These are phyloP conservation scores for Nemania sp. DNA, from an alignment of 2,329 filamentous ascomycete species.

Conservation along the genomic window DNA sequence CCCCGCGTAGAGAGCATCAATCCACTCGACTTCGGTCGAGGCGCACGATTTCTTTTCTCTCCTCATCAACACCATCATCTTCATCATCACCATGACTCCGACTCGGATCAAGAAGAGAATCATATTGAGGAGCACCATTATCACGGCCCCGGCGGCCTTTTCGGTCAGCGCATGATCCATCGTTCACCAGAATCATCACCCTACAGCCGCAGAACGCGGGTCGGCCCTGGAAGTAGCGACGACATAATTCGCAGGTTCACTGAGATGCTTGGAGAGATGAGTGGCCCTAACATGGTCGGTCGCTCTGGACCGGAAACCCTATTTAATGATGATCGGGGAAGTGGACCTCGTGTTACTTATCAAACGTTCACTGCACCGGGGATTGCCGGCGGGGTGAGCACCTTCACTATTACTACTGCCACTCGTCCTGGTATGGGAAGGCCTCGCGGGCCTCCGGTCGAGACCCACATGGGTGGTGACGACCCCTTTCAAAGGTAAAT, in stretches of 20 bases:
- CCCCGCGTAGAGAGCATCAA: constrained; percentile 60
- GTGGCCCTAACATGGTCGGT: constrained; percentile 38
- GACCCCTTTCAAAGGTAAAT: constrained; percentile 65
- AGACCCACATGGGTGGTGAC: constrained; percentile 41
- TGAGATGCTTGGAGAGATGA: constrained; percentile 49
- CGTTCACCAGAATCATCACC: constrained; percentile 41
- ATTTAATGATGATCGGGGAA: constrained; percentile 38
- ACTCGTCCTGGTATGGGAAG: constrained; percentile 52
- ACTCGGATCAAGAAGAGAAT: constrained; percentile 69
- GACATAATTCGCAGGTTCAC: constrained; percentile 57
- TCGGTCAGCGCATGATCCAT: constrained; percentile 54
- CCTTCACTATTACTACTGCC: constrained; percentile 62
- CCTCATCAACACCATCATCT: constrained; percentile 37
- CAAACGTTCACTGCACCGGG: constrained; percentile 55
- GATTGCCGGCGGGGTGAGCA: constrained; percentile 57
- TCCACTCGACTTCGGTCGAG: neutral
- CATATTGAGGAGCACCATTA: constrained; percentile 67
- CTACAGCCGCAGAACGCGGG: constrained; percentile 35
- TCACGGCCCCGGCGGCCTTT: constrained; percentile 56
- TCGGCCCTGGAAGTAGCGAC: constrained; percentile 44
- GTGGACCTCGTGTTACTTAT: constrained; percentile 43
- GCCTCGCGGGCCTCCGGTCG: constrained; percentile 33
- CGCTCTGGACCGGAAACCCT: constrained; percentile 46
- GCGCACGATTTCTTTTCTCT: constrained; percentile 4
- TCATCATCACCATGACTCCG: constrained; percentile 48